phyloP scores from a whole-genome alignment of 1,284 basidiomycete species.

The Ganoderma meredithae region DNA sequence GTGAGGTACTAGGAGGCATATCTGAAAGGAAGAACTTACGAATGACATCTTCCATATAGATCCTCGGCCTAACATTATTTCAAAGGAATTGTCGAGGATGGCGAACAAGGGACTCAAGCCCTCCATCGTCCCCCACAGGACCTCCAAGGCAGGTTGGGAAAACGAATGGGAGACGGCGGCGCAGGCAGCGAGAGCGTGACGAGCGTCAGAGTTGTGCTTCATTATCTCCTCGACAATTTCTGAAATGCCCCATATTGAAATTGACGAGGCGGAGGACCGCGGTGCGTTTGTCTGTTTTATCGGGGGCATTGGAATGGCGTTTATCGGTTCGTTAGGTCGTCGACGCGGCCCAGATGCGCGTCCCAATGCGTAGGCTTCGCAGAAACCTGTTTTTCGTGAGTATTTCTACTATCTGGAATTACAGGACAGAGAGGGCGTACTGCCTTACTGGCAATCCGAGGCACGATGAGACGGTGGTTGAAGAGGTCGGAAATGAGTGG shows the following conservation, averaged over 20 bases:
- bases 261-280: background rate
- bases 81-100: background rate
- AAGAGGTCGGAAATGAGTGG: background rate
- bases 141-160: slow-evolving; percentile 10
- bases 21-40: background rate
- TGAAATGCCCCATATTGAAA: background rate
- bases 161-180: slow-evolving; percentile 10
- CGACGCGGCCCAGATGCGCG: background rate
- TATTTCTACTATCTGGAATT: background rate
- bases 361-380: background rate
- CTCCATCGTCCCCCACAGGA: slow-evolving; percentile 12
- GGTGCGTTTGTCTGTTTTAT: background rate
- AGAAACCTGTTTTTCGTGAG: background rate
- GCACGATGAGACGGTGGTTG: background rate
- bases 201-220: background rate
- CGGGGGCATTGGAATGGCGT: background rate
- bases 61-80: background rate
- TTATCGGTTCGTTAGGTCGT: background rate
- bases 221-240: background rate
- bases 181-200: background rate
- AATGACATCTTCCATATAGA: background rate
- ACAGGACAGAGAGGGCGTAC: background rate
- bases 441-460: background rate
- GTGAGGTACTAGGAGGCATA: background rate
- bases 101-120: slow-evolving; percentile 9